Evolutionary conservation across 805 yeast genomes (phyloP).

Genomic region (Candida takata): DNA sequence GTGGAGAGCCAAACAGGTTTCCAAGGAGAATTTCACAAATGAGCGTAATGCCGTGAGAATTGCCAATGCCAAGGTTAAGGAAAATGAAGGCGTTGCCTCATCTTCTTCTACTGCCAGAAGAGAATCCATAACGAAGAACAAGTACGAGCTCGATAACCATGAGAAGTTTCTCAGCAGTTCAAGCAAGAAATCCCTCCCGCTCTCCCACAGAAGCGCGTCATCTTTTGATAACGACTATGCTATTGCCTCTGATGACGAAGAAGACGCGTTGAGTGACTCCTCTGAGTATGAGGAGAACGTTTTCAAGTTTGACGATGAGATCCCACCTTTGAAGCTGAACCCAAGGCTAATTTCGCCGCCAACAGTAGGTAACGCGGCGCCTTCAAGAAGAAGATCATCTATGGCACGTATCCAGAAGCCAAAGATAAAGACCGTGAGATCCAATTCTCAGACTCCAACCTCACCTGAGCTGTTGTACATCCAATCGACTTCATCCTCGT

Average conservation of each 20-base stretch:
- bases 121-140: slow-evolving; percentile 24
- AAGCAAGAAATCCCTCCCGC: slow-evolving; percentile 3
- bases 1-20: slow-evolving; percentile 71
- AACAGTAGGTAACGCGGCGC: background rate
- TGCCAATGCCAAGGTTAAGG: slow-evolving; percentile 38
- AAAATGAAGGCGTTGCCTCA: too few relatives aligned
- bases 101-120: slow-evolving; percentile 20
- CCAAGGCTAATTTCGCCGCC: slow-evolving; percentile 21
- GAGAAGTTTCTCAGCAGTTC: slow-evolving; percentile 15
- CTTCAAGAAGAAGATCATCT: slow-evolving; percentile 9
- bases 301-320: slow-evolving; percentile 32
- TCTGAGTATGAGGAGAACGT: slow-evolving; percentile 24
- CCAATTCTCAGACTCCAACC: slow-evolving; percentile 31
- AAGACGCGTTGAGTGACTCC: slow-evolving; percentile 27
- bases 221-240: slow-evolving; percentile 25
- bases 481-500: background rate
- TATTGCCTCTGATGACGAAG: slow-evolving; percentile 25
- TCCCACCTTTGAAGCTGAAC: slow-evolving; percentile 21
- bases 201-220: slow-evolving; percentile 3
- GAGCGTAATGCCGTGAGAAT: slow-evolving; percentile 37
- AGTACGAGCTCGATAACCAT: slow-evolving; percentile 22
- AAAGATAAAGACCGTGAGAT: slow-evolving; percentile 21
- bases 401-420: slow-evolving; percentile 21
- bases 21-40: slow-evolving; percentile 27
- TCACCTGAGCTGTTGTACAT: slow-evolving; percentile 25